Conservation (phyloP, 169 alveolate species). For the Amoebophrya sp. region DNA sequence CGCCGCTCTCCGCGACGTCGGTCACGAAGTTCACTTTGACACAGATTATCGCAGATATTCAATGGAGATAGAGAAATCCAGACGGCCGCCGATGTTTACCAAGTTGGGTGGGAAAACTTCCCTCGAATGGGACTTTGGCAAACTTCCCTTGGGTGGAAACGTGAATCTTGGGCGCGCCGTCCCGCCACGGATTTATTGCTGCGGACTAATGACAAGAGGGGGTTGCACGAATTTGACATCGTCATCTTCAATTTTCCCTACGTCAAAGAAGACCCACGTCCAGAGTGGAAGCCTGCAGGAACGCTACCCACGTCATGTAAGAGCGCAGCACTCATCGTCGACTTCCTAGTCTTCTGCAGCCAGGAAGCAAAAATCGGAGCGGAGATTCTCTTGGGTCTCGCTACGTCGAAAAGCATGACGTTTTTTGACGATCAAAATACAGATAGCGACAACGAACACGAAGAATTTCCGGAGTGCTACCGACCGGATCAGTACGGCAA, state of each 20-base stretch:
- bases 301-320: too few species aligned
- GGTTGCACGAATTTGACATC: background rate
- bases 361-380: background rate
- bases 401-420: background rate
- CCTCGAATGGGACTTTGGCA: too few species aligned
- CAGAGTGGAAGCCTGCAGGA: too few species aligned
- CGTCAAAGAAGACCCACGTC: too few species aligned
- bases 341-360: background rate
- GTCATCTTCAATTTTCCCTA: too few species aligned
- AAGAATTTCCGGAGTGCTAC: background rate
- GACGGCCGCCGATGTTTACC: too few species aligned
- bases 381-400: background rate
- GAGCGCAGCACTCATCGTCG: background rate
- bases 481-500: background rate
- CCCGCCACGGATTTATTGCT: too few species aligned
- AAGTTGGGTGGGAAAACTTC: too few species aligned
- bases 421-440: background rate
- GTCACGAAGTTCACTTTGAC: background rate
- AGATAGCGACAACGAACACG: too few species aligned
- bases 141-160: too few species aligned
- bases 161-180: too few species aligned
- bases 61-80: background rate
- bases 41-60: background rate
- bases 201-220: background rate
- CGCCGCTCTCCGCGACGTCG: background rate